Conservation (phyloP, 352 stramenopile genomes). For the Pythium brachiatum region DNA sequence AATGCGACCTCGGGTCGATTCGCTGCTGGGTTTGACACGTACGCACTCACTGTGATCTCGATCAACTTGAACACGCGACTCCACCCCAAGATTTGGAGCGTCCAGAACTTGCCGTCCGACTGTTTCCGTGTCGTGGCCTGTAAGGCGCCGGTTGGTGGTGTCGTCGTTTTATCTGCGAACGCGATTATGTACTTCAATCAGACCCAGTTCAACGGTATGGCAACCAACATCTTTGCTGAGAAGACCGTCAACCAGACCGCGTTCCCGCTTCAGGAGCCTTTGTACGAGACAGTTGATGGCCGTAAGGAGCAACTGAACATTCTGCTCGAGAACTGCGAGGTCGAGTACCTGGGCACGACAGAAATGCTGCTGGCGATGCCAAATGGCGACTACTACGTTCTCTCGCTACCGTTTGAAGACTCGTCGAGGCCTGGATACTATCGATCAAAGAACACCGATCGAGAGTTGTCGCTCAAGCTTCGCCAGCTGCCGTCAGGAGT, state of each 20-base stretch:
- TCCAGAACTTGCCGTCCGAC: conserved; percentile 80
- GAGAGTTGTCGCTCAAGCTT: conserved; percentile 42
- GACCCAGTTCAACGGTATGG: conserved; percentile 78
- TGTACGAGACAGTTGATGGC: conserved; percentile 59
- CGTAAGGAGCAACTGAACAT: conserved; percentile 50
- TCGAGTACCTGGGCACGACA: conserved; percentile 66
- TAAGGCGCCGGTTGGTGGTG: conserved; percentile 65
- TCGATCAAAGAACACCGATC: conserved; percentile 1
- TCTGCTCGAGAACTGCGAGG: conserved; percentile 66
- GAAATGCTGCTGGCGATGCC: conserved; percentile 65
- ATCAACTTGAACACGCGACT: conserved; percentile 86
- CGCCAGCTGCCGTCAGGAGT: conserved; percentile 49
- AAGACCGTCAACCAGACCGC: conserved; percentile 75
- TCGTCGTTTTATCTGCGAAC: conserved; percentile 74
- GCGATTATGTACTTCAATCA: conserved; percentile 88
- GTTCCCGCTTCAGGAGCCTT: conserved; percentile 58
- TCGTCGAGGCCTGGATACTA: conserved; percentile 35
- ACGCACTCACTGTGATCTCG: conserved; percentile 80
- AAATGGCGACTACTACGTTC: conserved; percentile 57
- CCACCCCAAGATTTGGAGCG: conserved; percentile 86
- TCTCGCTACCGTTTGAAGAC: conserved; percentile 65
- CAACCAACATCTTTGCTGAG: conserved; percentile 66
- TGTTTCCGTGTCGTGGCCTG: conserved; percentile 75
- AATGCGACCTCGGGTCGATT: conserved; percentile 68
- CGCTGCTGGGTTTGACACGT: conserved; percentile 74